Conservation (phyloP, 2,329 filamentous ascomycete species). For the Alternaria gaisen region DNA sequence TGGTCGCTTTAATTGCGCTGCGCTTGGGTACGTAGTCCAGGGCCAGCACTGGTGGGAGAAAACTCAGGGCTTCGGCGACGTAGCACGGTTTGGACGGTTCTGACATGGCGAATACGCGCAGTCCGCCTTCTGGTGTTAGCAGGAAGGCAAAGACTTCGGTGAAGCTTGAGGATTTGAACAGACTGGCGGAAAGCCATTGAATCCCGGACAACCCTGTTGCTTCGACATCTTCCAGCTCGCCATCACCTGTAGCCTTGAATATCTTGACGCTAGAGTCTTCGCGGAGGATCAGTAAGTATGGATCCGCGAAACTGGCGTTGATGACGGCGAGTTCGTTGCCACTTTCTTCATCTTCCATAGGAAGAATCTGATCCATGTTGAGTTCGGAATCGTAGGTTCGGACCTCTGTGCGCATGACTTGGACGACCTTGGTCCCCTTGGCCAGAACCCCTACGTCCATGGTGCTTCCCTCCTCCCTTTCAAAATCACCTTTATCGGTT, state of each 20-base stretch:
- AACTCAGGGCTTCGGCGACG: conserved; percentile 77
- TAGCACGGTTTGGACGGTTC: conserved; percentile 77
- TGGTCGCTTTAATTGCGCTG: conserved; percentile 73
- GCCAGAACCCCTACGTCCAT: conserved; percentile 86
- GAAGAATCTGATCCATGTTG: conserved; percentile 87
- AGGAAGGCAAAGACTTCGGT: conserved; percentile 77
- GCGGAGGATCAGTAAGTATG: conserved; percentile 81
- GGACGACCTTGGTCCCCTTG: conserved; percentile 81
- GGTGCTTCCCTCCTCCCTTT: conserved; percentile 85
- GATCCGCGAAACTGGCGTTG: conserved; percentile 84
- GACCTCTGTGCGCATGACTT: conserved; percentile 86
- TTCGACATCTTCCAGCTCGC: conserved; percentile 85
- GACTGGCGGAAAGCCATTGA: conserved; percentile 83
- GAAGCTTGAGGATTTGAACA: conserved; percentile 73
- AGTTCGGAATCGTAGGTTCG: conserved; percentile 91
- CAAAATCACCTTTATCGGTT: conserved; percentile 86
- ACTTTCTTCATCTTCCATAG: conserved; percentile 84
- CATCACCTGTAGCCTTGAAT: conserved; percentile 79
- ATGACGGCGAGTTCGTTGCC: conserved; percentile 81
- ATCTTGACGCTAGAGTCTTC: conserved; percentile 85
- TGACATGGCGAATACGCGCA: conserved; percentile 81
- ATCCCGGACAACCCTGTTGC: conserved; percentile 66
- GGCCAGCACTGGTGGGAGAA: conserved; percentile 78
- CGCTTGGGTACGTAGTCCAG: conserved; percentile 74
- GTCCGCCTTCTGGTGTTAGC: conserved; percentile 75